These are phyloP conservation scores for Auriscalpium orientale DNA, from an alignment of 768 basidiomycete species.

Conservation along the genomic window DNA sequence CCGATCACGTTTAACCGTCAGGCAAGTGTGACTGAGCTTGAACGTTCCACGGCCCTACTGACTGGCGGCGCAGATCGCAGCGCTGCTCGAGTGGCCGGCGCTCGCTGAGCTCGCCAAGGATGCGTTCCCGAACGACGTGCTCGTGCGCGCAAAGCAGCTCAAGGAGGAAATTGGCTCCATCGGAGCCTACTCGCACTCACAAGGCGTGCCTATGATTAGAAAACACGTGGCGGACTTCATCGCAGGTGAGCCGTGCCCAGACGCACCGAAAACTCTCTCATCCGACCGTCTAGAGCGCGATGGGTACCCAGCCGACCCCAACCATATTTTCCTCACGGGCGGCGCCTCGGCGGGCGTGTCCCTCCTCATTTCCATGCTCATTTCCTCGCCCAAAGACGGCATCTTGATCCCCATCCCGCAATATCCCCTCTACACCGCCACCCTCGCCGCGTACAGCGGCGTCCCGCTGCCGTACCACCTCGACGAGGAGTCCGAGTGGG, in stretches of 20 bases:
- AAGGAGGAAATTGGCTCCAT: conserved; percentile 81
- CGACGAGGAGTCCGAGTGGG: conserved; percentile 77
- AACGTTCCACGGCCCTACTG: too few species aligned
- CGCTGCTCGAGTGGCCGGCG: conserved; percentile 86
- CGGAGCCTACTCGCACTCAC: conserved; percentile 94
- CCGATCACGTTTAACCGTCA: conserved; percentile 91
- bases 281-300: conserved; percentile 60
- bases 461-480: conserved; percentile 82
- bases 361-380: conserved; percentile 73
- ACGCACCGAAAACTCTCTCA: neutral
- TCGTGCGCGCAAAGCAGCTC: conserved; percentile 77
- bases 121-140: conserved; percentile 80
- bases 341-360: conserved; percentile 96
- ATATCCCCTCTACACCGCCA: conserved; percentile 95
- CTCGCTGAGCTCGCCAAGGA: conserved; percentile 68
- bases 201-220: conserved; percentile 86
- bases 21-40: conserved; percentile 35
- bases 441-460: conserved; percentile 82
- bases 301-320: conserved; percentile 75
- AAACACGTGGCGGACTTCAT: conserved; percentile 88
- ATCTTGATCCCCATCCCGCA: conserved; percentile 96
- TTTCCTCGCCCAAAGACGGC: conserved; percentile 58
- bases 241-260: conserved; percentile 42
- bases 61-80: conserved; percentile 55
- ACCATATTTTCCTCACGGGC: conserved; percentile 87